These are phyloP conservation scores for Hevea brasiliensis DNA, from an alignment of 345 rosid genomes.

Conservation along the genomic window DNA sequence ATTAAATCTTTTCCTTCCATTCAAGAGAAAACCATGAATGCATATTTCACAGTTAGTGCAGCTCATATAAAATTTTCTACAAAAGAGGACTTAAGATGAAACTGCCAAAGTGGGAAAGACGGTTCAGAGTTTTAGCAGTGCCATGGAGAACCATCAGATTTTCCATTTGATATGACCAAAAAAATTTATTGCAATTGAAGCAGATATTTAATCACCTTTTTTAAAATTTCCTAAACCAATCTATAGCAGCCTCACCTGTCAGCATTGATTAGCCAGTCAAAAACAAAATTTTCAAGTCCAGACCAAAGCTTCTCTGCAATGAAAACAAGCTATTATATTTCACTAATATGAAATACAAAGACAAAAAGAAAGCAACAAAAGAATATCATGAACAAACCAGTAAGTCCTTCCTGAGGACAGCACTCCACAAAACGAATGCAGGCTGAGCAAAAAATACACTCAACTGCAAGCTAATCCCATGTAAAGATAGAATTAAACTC, in stretches of 20 bases:
- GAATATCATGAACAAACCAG: slow-evolving; percentile 56
- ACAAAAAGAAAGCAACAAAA: slow-evolving; percentile 18
- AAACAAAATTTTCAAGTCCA: slow-evolving; percentile 98
- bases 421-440: slow-evolving; percentile 97
- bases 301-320: slow-evolving; percentile 96
- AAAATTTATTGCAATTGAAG: slow-evolving; percentile 10
- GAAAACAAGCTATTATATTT: slow-evolving; percentile 22
- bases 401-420: slow-evolving; percentile 98
- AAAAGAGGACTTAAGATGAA: slow-evolving; percentile 8
- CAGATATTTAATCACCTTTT: slow-evolving; percentile 7
- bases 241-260: slow-evolving; percentile 61
- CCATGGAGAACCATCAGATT: not conserved
- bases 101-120: not conserved
- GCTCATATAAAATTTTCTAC: slow-evolving; percentile 1
- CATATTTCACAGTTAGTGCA: not conserved
- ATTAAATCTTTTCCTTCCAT: slow-evolving; percentile 6
- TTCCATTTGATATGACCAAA: not conserved
- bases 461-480: slow-evolving; percentile 87
- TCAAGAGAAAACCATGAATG: not conserved
- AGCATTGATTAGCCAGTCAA: slow-evolving; percentile 97
- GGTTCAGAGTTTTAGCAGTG: not conserved
- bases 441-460: slow-evolving; percentile 98
- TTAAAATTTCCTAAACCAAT: slow-evolving; percentile 20
- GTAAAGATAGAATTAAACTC: slow-evolving; percentile 24
- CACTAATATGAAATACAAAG: slow-evolving; percentile 19